Evolutionary conservation across 352 stramenopile genomes (phyloP).

Genomic region (Phytophthora ramorum): DNA sequence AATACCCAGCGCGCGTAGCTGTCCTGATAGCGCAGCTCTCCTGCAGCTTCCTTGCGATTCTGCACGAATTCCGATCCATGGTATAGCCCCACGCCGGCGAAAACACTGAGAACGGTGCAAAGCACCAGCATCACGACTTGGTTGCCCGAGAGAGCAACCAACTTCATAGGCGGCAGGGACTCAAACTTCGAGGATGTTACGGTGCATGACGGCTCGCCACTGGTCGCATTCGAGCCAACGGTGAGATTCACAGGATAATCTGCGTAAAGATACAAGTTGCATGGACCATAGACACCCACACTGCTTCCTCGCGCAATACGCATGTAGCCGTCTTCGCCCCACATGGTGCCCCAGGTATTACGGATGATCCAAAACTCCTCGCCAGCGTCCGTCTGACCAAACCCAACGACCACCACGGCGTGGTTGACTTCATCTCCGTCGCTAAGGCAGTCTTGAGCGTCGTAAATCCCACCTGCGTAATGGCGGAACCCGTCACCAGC

Average conservation of each 20-base stretch:
- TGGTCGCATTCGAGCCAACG: conserved; percentile 25
- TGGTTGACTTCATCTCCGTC: conserved; percentile 88
- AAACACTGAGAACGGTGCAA: conserved; percentile 39
- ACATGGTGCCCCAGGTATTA: conserved; percentile 92
- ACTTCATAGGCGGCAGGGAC: conserved; percentile 42
- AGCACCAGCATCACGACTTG: conserved; percentile 55
- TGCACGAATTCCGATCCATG: conserved; percentile 50
- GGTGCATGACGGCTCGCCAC: conserved; percentile 44
- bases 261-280: conserved; percentile 80
- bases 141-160: conserved; percentile 46
- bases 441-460: conserved; percentile 76
- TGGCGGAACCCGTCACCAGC: conserved; percentile 80
- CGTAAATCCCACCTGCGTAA: conserved; percentile 88
- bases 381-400: conserved; percentile 71
- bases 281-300: conserved; percentile 52
- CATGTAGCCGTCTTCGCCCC: conserved; percentile 87
- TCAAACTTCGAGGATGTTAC: conserved; percentile 37
- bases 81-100: conserved; percentile 52
- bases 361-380: conserved; percentile 91
- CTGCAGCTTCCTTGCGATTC: conserved; percentile 50
- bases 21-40: conserved; percentile 58
- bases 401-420: conserved; percentile 88
- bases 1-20: conserved; percentile 71
- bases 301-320: conserved; percentile 62
- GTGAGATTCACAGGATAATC: conserved; percentile 73